Evolutionary conservation across 495 filamentous ascomycete species (phyloP).

Genomic region (Xylaria cubensis): DNA sequence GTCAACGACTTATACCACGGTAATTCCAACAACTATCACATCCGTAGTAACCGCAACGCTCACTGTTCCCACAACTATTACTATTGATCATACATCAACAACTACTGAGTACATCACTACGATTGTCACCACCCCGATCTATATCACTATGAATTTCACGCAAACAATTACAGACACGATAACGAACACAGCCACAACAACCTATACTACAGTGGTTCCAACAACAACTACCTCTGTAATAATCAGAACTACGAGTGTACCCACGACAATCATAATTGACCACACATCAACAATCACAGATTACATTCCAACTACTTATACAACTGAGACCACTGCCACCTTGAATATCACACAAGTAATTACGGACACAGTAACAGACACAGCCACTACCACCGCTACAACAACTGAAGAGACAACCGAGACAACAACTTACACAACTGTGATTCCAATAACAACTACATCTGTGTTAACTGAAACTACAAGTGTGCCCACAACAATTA

Average conservation of each 20-base stretch:
- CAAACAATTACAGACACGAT: slow-evolving; percentile 36
- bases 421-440: slow-evolving; percentile 39
- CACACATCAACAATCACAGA: slow-evolving; percentile 35
- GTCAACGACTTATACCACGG: slow-evolving; percentile 16
- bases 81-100: slow-evolving; percentile 34
- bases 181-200: slow-evolving; percentile 33
- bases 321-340: slow-evolving; percentile 32
- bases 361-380: slow-evolving; percentile 36
- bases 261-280: slow-evolving; percentile 42
- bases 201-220: slow-evolving; percentile 38
- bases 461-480: slow-evolving; percentile 34
- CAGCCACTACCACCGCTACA: slow-evolving; percentile 15
- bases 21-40: slow-evolving; percentile 37
- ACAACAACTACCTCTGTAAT: slow-evolving; percentile 35
- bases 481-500: slow-evolving; percentile 41
- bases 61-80: slow-evolving; percentile 29
- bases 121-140: slow-evolving; percentile 31
- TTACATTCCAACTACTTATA: slow-evolving; percentile 37
- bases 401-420: slow-evolving; percentile 25
- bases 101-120: slow-evolving; percentile 38
- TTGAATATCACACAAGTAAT: slow-evolving; percentile 36
- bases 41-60: slow-evolving; percentile 36
- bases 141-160: slow-evolving; percentile 33
- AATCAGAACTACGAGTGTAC: slow-evolving; percentile 36
- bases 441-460: slow-evolving; percentile 37